Base-by-base conservation (phyloP, 2,329 filamentous ascomycete genomes). In the Trichoderma sp. region DNA sequence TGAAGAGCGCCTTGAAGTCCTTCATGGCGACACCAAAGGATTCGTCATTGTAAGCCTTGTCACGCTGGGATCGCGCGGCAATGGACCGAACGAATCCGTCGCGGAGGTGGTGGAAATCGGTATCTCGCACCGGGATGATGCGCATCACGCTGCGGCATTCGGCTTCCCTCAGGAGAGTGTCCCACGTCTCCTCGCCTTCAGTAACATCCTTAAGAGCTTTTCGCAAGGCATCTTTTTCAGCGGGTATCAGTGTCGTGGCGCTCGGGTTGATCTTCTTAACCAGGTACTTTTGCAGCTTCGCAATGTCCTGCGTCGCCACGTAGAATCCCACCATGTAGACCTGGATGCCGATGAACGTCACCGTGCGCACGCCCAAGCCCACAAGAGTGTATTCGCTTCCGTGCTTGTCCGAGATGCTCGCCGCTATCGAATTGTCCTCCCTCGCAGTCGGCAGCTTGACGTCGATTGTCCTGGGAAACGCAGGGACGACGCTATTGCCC, bases 301-400 rank as follows among this genome's bases (percentile, higher is more conserved):
- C 91, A 76, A 99, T 91, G 81, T 98, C 95, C 50, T 92, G 87
- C 0, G 93, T 96, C 31, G 95, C 94, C 31, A 98, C 89, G 85
- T 99, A 99, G 80, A 97, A 91, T 18, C 96, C 97, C 0, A 98
- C 93, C 21, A 98, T 93, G 85, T 99, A 99, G 71, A 99, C 97
- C 83, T 98, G 93, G 62, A 99, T 95, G 66, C 91, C 87, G 62
- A 98, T 86, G 83, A 98, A 98, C 29, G 94, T 97, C 38, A 99
- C 97, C 1, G 93, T 95, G 74, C 97, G 91, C 77, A 97, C 92
- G 21, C 97, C 97, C 6, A 98, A 86, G 0, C 97, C 97, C 7
- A 98, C 89, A 0, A 98, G 89, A 27, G 95, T 95, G 83, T 98
- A 98, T 80, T 98, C 93, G 80, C 83, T 90, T 77, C 84, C 88